Evolutionary conservation across 108 stramenopile genomes (phyloP).

Genomic region (Mediolabrus comicus): DNA sequence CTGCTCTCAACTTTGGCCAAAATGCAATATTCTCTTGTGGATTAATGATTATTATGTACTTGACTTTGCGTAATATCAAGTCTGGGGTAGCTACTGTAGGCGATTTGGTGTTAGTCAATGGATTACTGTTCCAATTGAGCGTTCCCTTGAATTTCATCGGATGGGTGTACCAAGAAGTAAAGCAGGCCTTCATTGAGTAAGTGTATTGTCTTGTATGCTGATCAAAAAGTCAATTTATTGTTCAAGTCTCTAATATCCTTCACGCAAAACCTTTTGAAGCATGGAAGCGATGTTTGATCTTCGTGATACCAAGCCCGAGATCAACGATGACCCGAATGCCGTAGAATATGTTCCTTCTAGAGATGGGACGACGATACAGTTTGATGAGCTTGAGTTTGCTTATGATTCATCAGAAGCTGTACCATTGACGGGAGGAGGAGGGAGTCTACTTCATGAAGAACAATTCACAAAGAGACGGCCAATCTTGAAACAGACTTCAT

Average conservation of each 20-base stretch:
- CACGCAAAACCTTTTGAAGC: no score
- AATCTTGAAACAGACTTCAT: constrained; percentile 17
- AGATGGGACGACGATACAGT: constrained; percentile 65
- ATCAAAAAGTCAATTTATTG: no score
- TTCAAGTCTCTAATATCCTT: no score
- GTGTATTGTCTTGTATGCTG: no score
- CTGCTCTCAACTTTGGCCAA: constrained; percentile 96
- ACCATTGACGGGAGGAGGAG: not conserved
- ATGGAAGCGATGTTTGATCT: constrained; percentile 97
- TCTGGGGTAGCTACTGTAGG: constrained; percentile 92
- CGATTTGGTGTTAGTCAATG: constrained; percentile 98
- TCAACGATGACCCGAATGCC: constrained; percentile 35
- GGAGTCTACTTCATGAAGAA: not conserved
- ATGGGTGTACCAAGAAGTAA: constrained; percentile 90
- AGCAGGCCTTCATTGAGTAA: constrained; percentile 93
- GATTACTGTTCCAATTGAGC: constrained; percentile 95
- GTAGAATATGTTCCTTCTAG: constrained; percentile 53
- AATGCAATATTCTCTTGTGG: constrained; percentile 91
- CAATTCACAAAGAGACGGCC: constrained; percentile 33
- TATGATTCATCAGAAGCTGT: constrained; percentile 40
- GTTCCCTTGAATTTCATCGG: constrained; percentile 98
- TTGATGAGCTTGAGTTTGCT: constrained; percentile 69
- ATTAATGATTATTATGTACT: constrained; percentile 90
- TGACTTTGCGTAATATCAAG: constrained; percentile 87
- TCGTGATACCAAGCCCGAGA: constrained; percentile 61